Conservation (phyloP, 2,329 filamentous ascomycete species). For the Talaromyces marneffei region DNA sequence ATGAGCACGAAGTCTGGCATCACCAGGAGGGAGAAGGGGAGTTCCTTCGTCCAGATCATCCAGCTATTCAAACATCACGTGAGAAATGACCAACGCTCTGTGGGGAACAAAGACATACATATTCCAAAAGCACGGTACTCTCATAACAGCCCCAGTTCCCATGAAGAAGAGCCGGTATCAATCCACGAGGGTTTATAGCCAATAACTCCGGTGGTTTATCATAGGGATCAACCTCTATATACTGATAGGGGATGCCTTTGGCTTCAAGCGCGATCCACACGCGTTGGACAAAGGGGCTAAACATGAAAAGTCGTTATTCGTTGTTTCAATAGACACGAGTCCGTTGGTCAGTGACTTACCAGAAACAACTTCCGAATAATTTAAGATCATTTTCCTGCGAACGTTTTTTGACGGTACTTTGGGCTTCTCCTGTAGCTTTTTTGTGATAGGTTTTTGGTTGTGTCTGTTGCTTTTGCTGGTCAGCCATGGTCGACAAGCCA, state of each 20-base stretch:
- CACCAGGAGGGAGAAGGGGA: constrained; percentile 57
- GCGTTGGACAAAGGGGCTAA: constrained; percentile 74
- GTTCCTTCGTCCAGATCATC: constrained; percentile 63
- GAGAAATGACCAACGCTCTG: background rate
- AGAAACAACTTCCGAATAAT: constrained; percentile 77
- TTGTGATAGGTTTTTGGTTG: constrained; percentile 64
- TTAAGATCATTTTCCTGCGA: constrained; percentile 66
- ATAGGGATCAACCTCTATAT: constrained; percentile 78
- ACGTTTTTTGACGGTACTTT: constrained; percentile 64
- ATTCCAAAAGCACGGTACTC: constrained; percentile 78
- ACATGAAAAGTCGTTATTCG: background rate
- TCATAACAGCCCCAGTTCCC: constrained; percentile 79
- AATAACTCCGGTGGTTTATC: constrained; percentile 59
- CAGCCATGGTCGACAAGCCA: constrained; percentile 37
- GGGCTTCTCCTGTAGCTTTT: constrained; percentile 65
- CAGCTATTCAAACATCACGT: constrained; percentile 44
- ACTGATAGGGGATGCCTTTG: constrained; percentile 74
- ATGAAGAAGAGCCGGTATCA: constrained; percentile 71
- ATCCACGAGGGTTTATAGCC: constrained; percentile 68
- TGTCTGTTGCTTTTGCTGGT: constrained; percentile 28
- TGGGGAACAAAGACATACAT: constrained; percentile 48
- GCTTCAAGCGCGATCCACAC: constrained; percentile 84
- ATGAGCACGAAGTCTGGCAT: constrained; percentile 64
- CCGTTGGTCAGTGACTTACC: constrained; percentile 47
- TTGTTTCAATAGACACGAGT: constrained; percentile 15